Evolutionary conservation across 495 filamentous ascomycete species (phyloP), one percentile per base, ranked within the genome.

Genomic region (Glarea lozoyensis): DNA sequence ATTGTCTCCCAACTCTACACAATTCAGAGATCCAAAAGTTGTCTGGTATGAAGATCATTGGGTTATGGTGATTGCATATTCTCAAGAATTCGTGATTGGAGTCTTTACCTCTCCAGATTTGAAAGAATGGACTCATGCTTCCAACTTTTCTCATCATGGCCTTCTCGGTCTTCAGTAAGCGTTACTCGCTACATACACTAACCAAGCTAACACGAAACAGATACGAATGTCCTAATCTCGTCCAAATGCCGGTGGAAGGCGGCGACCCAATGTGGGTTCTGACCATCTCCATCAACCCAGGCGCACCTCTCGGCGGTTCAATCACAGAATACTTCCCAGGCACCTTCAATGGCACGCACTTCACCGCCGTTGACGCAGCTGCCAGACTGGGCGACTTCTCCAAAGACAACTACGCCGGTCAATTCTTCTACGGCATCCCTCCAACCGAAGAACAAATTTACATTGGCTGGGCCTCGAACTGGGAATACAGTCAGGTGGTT

Each of bases 381-480:
- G 60, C 68, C 7, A 57, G 64, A 3, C 48, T 76, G 33, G 55
- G 59, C 6, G 74, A 80, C 54, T 75, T 72, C 44, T 70, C 63
- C 15, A 76, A 76, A 36, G 75, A 79, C 54, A 74, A 69, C 48
- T 78, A 79, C 46, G 75, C 76, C 18, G 70, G 67, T 0, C 60
- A 70, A 39, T 69, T 66, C 51, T 78, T 72, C 51, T 69, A 70
- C 48, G 67, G 66, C 9, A 54, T 73, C 4, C 58, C 66, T 0
- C 40, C 45, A 3, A 58, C 50, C 17, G 53, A 62, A 18, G 61
- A 60, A 15, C 63, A 65, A 21, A 51, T 70, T 42, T 68, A 59
- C 22, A 64, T 80, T 27, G 69, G 64, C 4, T 80, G 76, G 76
- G 73, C 76, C 43, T 72, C 64, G 35, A 80, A 80, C 46, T 79